A percentile compares a stretch with the other conserved stretches of the same genome.
Evolutionary conservation across 106 monocot genomes (phyloP).

Genomic region (Dioscorea dumetorum): DNA sequence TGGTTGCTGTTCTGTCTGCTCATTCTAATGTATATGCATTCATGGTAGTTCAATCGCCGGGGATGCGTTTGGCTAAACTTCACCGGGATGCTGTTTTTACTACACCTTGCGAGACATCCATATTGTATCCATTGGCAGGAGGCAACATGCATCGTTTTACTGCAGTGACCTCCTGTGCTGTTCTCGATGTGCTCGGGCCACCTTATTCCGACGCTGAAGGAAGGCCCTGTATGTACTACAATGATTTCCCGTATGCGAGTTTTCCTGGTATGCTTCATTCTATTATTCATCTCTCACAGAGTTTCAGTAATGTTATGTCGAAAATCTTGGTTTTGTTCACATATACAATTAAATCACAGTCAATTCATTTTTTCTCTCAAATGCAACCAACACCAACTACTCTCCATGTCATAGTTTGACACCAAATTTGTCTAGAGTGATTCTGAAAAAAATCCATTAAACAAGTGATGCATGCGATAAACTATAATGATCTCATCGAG

Average conservation of each 20-base stretch:
- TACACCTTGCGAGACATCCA: constrained; percentile 78
- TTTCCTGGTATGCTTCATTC: constrained; percentile 29
- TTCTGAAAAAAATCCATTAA: not conserved
- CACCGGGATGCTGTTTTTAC: constrained; percentile 48
- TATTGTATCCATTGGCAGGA: constrained; percentile 72
- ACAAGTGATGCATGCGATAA: too few relatives aligned
- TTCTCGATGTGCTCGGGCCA: constrained; percentile 90
- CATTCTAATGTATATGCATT: not conserved
- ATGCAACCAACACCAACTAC: not conserved
- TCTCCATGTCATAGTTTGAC: not conserved
- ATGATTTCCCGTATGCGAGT: constrained; percentile 29
- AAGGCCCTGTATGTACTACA: constrained; percentile 79
- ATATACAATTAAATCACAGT: not conserved
- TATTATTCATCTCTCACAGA: not conserved
- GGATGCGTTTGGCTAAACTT: constrained; percentile 46
- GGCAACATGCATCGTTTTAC: constrained; percentile 89
- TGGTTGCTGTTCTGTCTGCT: not conserved
- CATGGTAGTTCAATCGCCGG: constrained; percentile 10
- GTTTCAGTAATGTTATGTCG: not conserved
- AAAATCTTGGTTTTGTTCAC: not conserved
- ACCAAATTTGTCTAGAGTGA: not conserved
- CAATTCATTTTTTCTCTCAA: too few relatives aligned
- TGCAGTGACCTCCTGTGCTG: constrained; percentile 63
- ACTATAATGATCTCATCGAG: too few relatives aligned
- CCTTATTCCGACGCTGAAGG: constrained; percentile 66